A percentile compares a stretch with the other conserved stretches of the same genome.
Conservation (phyloP, 495 filamentous ascomycete species). For the Hapsidospora chrysogenum region DNA sequence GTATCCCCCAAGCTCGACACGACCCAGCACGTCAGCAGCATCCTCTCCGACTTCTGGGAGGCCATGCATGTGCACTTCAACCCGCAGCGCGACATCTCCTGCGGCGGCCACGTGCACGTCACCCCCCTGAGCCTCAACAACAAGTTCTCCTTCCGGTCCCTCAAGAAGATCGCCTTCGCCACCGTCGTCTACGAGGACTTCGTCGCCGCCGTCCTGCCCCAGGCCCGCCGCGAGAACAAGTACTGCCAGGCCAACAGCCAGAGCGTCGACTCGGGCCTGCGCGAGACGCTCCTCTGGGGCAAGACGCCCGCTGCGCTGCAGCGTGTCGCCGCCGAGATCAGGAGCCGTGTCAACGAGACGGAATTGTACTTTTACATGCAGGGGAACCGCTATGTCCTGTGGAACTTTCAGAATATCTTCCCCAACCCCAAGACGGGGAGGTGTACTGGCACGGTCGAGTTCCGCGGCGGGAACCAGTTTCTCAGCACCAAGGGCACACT, state of each 20-base stretch:
- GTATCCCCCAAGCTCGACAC: conserved; percentile 8
- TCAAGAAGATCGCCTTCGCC: conserved; percentile 8
- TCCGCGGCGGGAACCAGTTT: conserved; percentile 8
- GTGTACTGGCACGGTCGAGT: conserved; percentile 6
- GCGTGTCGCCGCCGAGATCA: conserved; percentile 5
- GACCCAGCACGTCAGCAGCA: conserved; percentile 1
- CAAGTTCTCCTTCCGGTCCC: conserved; percentile 6
- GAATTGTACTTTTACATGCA: conserved; percentile 8
- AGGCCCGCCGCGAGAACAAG: conserved; percentile 6
- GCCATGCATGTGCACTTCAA: conserved; percentile 8
- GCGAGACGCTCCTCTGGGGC: conserved; percentile 1
- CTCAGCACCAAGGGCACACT: conserved; percentile 6
- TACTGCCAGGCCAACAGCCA: conserved; percentile 7
- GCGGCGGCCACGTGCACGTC: conserved; percentile 9
- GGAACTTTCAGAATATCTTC: conserved; percentile 11
- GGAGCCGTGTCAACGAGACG: conserved; percentile 1
- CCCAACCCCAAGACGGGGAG: conserved; percentile 1
- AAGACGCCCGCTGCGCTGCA: conserved; percentile 3
- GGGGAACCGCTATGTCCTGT: conserved; percentile 7
- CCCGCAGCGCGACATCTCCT: conserved; percentile 5
- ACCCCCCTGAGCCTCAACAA: conserved; percentile 2
- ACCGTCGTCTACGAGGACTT: conserved; percentile 7
- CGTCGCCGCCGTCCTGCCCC: conserved; percentile 4
- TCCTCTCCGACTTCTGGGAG: conserved; percentile 8
- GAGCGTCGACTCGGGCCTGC: conserved; percentile 1